A percentile compares a stretch with the other conserved stretches of the same genome.
Conservation (phyloP, 345 rosid species). For the Pugionium cornutum region DNA sequence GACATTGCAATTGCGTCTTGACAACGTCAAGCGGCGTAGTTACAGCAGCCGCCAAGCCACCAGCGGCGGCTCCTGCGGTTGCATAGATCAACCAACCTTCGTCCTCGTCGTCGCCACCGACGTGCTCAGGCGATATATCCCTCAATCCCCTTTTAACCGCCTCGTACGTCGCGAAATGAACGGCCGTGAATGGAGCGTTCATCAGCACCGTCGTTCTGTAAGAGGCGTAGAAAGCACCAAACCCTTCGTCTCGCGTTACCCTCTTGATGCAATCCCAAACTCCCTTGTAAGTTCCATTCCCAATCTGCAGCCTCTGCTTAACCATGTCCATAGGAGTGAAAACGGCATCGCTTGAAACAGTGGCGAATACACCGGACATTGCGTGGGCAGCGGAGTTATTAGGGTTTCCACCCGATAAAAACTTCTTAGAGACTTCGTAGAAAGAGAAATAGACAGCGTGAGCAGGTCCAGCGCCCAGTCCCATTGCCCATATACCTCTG, state of each 20-base stretch:
- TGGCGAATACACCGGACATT: constrained; percentile 48
- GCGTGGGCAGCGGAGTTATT: constrained; percentile 48
- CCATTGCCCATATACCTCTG: constrained; percentile 97
- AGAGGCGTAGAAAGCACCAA: too few relatives aligned
- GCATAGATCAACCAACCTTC: constrained; percentile 73
- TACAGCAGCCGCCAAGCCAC: constrained; percentile 56
- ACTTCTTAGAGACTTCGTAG: constrained; percentile 76
- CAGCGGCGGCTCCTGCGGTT: constrained; percentile 98
- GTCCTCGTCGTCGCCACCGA: constrained; percentile 36
- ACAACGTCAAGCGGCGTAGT: constrained; percentile 51
- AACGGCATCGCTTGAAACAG: constrained; percentile 30
- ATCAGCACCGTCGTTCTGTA: not conserved
- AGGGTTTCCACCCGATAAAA: constrained; percentile 64
- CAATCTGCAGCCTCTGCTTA: constrained; percentile 34
- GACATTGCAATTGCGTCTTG: constrained; percentile 85
- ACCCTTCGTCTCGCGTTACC: too few relatives aligned
- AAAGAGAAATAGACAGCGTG: constrained; percentile 96
- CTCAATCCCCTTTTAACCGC: too few relatives aligned
- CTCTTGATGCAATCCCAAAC: too few relatives aligned
- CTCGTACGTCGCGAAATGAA: too few relatives aligned
- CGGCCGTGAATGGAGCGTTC: too few relatives aligned
- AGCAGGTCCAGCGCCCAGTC: constrained; percentile 99
- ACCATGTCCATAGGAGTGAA: too few relatives aligned
- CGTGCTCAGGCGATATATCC: constrained; percentile 60
- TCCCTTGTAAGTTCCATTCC: constrained; percentile 33